Evolutionary conservation across 2,329 filamentous ascomycete species (phyloP), one percentile per base, ranked within the genome.

Genomic region (Clonostachys solani): DNA sequence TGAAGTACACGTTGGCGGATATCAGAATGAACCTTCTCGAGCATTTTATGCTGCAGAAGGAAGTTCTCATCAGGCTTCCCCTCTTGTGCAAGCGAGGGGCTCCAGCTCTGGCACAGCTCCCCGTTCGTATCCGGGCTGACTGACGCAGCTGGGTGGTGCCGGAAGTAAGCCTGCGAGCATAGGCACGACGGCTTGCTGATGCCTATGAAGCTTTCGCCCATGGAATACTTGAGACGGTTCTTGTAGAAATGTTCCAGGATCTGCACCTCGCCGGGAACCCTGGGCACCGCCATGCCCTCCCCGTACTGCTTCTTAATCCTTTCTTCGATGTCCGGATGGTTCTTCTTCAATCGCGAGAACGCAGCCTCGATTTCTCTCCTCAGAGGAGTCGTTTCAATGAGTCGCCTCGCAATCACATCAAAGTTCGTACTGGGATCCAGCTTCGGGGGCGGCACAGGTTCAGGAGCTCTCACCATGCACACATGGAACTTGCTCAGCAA

Each of bases 161-260:
- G 56, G 23, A 77, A 67, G 49, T 76, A 77, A 3, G 72, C 57
- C 40, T 60, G 60, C 54, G 74, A 80, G 44, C 69, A 74, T 47
- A 73, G 71, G 47, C 75, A 80, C 4, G 77, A 69, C 0, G 67
- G 66, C 54, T 80, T 80, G 54, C 74, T 80, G 49, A 68, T 75
- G 4, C 68, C 74, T 12, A 80, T 68, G 51, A 68, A 78, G 4
- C 59, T 56, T 47, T 78, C 74, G 5, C 58, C 47, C 2, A 57
- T 60, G 4, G 62, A 59, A 50, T 73, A 78, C 0, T n/a, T 19
- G 2, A 68, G 53, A 0, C 52, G 34, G 0, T 53, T 53, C 6
- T 51, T 44, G 50, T 67, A 57, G 50, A 78, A 78, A 44, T 72
- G 59, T 38, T 80, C 72, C 1, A 78, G 55, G 4, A 76, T 56